These are phyloP conservation scores for Ulota crispa DNA, from an alignment of 225 moss, liverwort and hornwort genomes.

Conservation along the genomic window DNA sequence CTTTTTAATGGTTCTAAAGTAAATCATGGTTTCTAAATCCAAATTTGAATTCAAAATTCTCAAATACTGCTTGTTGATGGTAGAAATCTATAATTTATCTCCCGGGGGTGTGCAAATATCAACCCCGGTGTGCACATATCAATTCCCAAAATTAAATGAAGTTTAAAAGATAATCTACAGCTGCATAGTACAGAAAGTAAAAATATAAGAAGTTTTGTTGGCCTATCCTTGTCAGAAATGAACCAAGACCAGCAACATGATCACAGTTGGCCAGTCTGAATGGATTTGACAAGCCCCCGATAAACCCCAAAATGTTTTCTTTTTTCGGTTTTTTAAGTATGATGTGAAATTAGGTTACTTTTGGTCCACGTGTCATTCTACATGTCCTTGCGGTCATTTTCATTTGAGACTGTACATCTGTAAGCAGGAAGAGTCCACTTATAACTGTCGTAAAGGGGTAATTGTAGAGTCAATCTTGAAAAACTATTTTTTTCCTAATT, in stretches of 20 bases:
- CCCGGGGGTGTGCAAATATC: too few species aligned
- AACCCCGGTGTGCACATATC: too few species aligned
- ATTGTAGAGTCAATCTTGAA: too few species aligned
- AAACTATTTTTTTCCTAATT: too few species aligned
- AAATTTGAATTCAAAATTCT: too few species aligned
- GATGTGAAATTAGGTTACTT: not conserved
- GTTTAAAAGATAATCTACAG: not conserved
- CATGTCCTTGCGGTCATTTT: slow-evolving; percentile 18
- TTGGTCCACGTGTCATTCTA: slow-evolving; percentile 36
- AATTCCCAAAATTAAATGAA: too few species aligned
- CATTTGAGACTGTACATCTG: not conserved
- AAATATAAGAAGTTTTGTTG: not conserved
- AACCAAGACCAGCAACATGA: not conserved
- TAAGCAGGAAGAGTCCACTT: not conserved
- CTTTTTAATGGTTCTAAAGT: too few species aligned
- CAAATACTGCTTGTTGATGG: too few species aligned
- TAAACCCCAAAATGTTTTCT: not conserved
- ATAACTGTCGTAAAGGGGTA: not conserved
- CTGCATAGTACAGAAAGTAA: not conserved
- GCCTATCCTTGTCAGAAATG: not conserved
- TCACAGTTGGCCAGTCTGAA: not conserved
- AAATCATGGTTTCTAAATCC: too few species aligned
- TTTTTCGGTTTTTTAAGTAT: not conserved
- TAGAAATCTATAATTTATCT: too few species aligned
- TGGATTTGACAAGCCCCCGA: not conserved